Evolutionary conservation across 2,329 filamentous ascomycete species (phyloP), one percentile per base, ranked within the genome.

Genomic region (Tympanopsis confertula): DNA sequence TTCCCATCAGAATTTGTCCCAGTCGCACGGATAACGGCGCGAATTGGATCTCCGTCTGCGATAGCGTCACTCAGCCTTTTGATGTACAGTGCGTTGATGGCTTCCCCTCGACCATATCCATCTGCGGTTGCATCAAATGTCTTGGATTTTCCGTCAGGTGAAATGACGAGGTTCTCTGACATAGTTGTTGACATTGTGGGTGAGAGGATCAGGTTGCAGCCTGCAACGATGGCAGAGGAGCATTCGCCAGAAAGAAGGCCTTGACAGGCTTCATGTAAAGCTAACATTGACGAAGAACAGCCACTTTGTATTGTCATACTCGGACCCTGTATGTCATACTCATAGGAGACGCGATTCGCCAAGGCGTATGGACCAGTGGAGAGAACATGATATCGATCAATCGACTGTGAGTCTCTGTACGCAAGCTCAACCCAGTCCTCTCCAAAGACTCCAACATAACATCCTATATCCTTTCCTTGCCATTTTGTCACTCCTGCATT

Each of bases 11-110:
- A 47, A 38, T 59, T 60, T 15, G 48, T 29, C 2, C 45, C 47
- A 3, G 51, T 55, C 4, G 45, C 54, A 2, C 50, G 44, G 28
- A 62, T 54, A 5, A 59, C 42, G 4, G 47, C 48, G 22, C 51
- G 47, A 29, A 60, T 54, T 0, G 54, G 54, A 44, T 69, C 63
- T 4, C 57, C 54, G 24, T 63, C 63, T 3, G 47, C 43, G 3
- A 69, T 39, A 2, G 67, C 67, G 38, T 63, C 55, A 3, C 53
- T 49, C 0, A 69, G 46, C 1, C 53, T 52, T 47, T 70, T 69
- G 2, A 71, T 38, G 4, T 65, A 54, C 4, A 52, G 58, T 39
- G 69, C 71, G 0, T 67, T 68, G 35, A 63, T 54, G 0, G 61
- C 67, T 10, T 45, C 44, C 3, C 43, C 44, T 33, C 36, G 36